phyloP scores from a whole-genome alignment of 2,329 filamentous ascomycete genomes.

The Fusarium keratoplasticum region DNA sequence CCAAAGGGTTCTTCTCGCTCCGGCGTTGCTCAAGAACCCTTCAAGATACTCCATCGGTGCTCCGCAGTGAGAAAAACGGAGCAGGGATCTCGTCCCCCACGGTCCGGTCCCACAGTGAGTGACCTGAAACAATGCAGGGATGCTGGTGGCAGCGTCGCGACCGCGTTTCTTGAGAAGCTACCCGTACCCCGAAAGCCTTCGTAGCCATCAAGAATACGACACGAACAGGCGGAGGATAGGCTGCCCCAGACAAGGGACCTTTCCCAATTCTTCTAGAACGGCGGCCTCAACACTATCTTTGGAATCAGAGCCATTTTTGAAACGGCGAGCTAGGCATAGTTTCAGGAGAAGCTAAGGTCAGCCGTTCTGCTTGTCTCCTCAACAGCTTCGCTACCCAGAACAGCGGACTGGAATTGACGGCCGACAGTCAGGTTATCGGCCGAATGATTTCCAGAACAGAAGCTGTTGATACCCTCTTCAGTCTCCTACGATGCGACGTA shows the following conservation, averaged over 20 bases:
- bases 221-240: slow-evolving; percentile 11
- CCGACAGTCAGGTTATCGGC: slow-evolving; percentile 16
- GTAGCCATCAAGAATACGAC: slow-evolving; percentile 12
- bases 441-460: slow-evolving; percentile 1
- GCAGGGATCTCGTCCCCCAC: slow-evolving; percentile 34
- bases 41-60: not conserved
- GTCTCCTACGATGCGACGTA: not conserved
- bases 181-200: slow-evolving; percentile 12
- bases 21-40: not conserved
- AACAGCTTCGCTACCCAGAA: slow-evolving; percentile 7
- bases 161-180: slow-evolving; percentile 31
- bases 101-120: slow-evolving; percentile 37
- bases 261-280: slow-evolving; percentile 20
- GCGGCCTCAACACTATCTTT: slow-evolving; percentile 1
- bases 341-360: slow-evolving; percentile 32
- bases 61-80: slow-evolving; percentile 14
- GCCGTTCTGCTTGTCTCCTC: slow-evolving; percentile 10
- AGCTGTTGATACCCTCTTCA: not conserved
- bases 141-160: slow-evolving; percentile 27
- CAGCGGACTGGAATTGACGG: slow-evolving; percentile 7
- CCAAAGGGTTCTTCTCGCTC: slow-evolving; percentile 3
- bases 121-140: slow-evolving; percentile 45
- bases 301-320: slow-evolving; percentile 6
- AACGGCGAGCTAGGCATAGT: slow-evolving; percentile 20
- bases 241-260: not conserved